These are phyloP conservation scores for Acanthamoeba castellanii DNA, from an alignment of 208 protist genomes.

Conservation along the genomic window DNA sequence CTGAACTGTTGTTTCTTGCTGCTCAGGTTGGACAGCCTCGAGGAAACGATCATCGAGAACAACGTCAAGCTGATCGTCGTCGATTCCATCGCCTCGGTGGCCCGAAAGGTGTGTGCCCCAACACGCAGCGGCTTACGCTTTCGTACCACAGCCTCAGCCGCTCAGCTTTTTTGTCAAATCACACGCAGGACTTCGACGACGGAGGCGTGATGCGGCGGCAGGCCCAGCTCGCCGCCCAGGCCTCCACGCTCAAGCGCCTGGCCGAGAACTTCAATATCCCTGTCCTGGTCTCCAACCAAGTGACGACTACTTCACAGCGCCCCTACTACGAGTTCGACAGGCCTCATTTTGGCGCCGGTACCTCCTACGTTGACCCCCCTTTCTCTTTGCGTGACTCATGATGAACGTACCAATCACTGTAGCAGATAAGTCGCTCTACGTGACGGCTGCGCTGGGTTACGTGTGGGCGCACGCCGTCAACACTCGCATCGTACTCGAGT, in stretches of 20 bases:
- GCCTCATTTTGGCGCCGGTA: not conserved
- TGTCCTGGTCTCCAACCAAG: constrained; percentile 64
- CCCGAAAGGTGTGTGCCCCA: not conserved
- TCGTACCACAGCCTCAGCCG: no score
- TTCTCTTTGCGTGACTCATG: not conserved
- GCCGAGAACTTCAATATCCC: constrained; percentile 74
- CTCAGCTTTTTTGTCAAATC: not conserved
- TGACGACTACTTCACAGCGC: constrained; percentile 40
- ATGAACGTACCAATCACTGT: not conserved
- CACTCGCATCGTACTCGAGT: constrained; percentile 66
- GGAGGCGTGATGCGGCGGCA: not conserved
- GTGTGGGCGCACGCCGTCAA: constrained; percentile 73
- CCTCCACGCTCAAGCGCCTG: constrained; percentile 42
- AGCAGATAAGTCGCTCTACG: constrained; percentile 55
- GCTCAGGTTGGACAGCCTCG: constrained; percentile 41
- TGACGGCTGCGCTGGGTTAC: constrained; percentile 63
- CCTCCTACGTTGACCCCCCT: not conserved
- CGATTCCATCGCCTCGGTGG: constrained; percentile 54
- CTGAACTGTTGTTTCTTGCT: not conserved
- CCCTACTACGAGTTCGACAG: constrained; percentile 50
- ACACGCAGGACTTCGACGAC: constrained; percentile 43
- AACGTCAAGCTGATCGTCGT: constrained; percentile 46
- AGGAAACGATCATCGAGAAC: constrained; percentile 67
- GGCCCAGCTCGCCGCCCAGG: constrained; percentile 44
- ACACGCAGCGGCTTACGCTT: not conserved